Base-by-base conservation (phyloP, 2,329 filamentous ascomycete genomes). In the Xylariales sp. region DNA sequence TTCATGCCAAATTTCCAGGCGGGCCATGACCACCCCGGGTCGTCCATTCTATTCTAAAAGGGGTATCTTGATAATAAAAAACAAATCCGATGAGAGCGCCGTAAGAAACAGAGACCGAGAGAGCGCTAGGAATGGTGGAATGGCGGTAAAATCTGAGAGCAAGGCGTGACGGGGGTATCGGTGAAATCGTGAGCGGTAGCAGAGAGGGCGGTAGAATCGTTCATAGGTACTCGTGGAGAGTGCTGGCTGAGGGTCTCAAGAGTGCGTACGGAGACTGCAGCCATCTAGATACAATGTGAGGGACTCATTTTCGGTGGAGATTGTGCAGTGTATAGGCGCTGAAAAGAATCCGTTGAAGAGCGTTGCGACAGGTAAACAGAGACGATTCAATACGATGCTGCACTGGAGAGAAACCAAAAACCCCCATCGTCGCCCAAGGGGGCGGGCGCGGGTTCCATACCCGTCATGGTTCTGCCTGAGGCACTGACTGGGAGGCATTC, bases 1-100 rank as follows among this genome's bases (percentile, higher is more conserved):
- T 74, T 77, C 69, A 79, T 69, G 52, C 74, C 75, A 63, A 79
- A 80, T 57, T 79, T 79, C 75, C 76, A 80, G 50, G 70, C 69
- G 29, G 76, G 76, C 76, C 76, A 80, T 49, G 66, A 62, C 54
- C 59, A 64, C 47, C 58, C 64, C 21, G 65, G 67, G 40, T 78
- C 74, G 59, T 78, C 74, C 76, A 80, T 79, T 48, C 57, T 62
- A 49, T 52, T 41, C 43, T 39, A 37, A n/a, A n/a, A 44, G 32
- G 39, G 17, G n/a, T 35, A 38, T 38, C 35, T 13, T 24, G 21
- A 35, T 12, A 23, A 15, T 15, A 25, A 20, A 16, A 17, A 19
- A 37, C 25, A 24, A 21, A 19, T 23, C 33, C 33, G 23, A 25
- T 8, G 23, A 25, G 23, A 8, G 23, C 23, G 8, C 8, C 8